Base-by-base conservation (phyloP, 73 alveolate genomes). In the Symbiodinium pilosum region DNA sequence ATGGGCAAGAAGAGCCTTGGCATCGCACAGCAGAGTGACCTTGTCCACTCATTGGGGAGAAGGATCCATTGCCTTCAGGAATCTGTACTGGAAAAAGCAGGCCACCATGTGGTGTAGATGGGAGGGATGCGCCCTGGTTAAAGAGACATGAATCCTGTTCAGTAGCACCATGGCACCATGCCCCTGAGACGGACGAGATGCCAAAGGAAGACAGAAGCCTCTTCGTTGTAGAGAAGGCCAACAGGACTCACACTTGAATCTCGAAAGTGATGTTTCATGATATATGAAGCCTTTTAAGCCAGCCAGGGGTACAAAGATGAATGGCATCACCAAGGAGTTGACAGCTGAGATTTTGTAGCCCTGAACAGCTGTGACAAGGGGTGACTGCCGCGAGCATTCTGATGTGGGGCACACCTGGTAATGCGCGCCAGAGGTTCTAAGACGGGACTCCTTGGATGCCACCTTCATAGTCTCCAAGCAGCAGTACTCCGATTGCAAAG, bases 401-500 rank as follows among this genome's bases (percentile, higher is more conserved):
- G 43, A 2, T 38, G 40, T 3, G 30, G 43, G 43, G 42, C 43
- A 83, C n/a, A n/a, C n/a, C 54, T 20, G 28, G 30, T 3, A 0
- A 2, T 42, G 30, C 40, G n/a, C 26, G 42, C 11, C 71, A 40
- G 69, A 87, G 94, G 94, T 87, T 36, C 16, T 38, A 38, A 87
- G 18, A 36, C 42, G 42, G 43, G 71, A 6, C 28, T 87, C 94
- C 83, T 14, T 86, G 39, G 39, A 56, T 20, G 86, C 94, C 41
- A 87, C 94, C 86, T 87, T 87, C 47, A 52, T 87, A 24, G 77
- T 87, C 69, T 87, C 94, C 59, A 87, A 87, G 94, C 94, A 87
- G 43, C 94, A 54, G 94, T 16, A 2, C 39, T 83, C 41, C 38
- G 6, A 32, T 26, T 24, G 51, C 56, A 81, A 40, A 12, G 26